A percentile compares a stretch with the other conserved stretches of the same genome.
phyloP scores from a whole-genome alignment of 1,284 basidiomycete genomes.

The Ustilago shanxiensis region DNA sequence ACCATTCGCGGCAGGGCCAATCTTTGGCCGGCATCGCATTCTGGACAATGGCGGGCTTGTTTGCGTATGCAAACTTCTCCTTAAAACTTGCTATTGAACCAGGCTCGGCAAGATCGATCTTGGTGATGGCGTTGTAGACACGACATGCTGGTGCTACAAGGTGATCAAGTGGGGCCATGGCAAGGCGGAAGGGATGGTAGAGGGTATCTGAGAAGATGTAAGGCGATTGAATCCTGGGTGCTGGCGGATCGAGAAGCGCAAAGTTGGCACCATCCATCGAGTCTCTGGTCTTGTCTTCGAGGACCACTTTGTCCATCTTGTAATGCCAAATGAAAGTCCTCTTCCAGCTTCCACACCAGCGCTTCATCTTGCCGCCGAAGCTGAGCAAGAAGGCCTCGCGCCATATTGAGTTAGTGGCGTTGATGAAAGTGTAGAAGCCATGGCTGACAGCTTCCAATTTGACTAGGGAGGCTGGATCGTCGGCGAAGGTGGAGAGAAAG shows the following conservation, averaged over 20 bases:
- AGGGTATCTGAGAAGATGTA: conserved; percentile 62
- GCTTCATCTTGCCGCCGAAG: conserved; percentile 48
- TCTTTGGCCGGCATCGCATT: conserved; percentile 55
- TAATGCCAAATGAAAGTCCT: conserved; percentile 52
- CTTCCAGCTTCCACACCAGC: conserved; percentile 67
- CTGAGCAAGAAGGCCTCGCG: conserved; percentile 50
- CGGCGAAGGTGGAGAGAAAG: conserved; percentile 50
- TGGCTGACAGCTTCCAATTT: conserved; percentile 51
- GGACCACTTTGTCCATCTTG: conserved; percentile 22
- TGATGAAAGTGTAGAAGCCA: conserved; percentile 56
- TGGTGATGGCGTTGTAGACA: conserved; percentile 46
- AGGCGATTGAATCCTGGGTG: conserved; percentile 39
- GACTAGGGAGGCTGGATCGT: conserved; percentile 30
- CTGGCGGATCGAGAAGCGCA: conserved; percentile 28
- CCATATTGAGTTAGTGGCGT: conserved; percentile 57
- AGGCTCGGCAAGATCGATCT: conserved; percentile 42
- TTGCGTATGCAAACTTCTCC: conserved; percentile 36
- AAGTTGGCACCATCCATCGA: conserved; percentile 36
- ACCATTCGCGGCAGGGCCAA: conserved; percentile 61
- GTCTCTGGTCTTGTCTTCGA: conserved; percentile 33
- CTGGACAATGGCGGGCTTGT: conserved; percentile 56
- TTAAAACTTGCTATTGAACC: conserved; percentile 40
- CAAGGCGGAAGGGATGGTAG: conserved; percentile 61
- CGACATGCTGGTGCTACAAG: conserved; percentile 40
- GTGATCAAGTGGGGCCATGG: conserved; percentile 54